These are phyloP conservation scores for Malania oleifera DNA, from an alignment of 164 flowering plant genomes.

Conservation along the genomic window DNA sequence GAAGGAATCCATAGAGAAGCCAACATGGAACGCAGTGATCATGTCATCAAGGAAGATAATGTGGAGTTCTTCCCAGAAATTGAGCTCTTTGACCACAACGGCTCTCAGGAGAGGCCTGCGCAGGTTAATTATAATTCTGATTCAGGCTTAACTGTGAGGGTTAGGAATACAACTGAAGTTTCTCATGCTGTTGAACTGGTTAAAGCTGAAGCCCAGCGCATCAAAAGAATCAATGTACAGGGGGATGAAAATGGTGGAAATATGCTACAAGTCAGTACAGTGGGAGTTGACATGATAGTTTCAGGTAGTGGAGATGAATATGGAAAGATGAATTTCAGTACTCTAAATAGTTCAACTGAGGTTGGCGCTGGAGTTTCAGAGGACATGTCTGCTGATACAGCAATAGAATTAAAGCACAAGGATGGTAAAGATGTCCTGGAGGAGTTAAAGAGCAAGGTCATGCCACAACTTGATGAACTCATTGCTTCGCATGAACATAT, in stretches of 20 bases:
- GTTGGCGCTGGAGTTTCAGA: background rate
- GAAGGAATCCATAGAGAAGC: background rate
- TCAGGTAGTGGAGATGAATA: slow-evolving; percentile 1
- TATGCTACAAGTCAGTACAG: background rate
- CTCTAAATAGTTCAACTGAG: background rate
- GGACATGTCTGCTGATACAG: background rate
- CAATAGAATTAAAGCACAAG: background rate
- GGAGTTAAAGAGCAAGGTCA: background rate
- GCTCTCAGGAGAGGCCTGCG: background rate
- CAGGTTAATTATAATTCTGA: background rate
- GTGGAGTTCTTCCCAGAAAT: background rate
- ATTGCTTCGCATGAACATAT: background rate
- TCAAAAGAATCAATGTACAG: background rate
- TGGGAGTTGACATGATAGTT: background rate
- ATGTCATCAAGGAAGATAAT: background rate
- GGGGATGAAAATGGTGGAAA: slow-evolving; percentile 2
- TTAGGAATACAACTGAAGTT: background rate
- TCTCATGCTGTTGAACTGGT: background rate
- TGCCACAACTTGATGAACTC: background rate
- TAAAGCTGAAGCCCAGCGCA: background rate
- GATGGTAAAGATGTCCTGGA: background rate
- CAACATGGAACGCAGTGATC: background rate
- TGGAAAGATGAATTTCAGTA: background rate
- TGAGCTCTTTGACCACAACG: background rate
- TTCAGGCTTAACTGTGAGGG: background rate